Evolutionary conservation across 2,329 filamentous ascomycete species (phyloP), one percentile per base, ranked within the genome.

Genomic region (Nemania abortiva): DNA sequence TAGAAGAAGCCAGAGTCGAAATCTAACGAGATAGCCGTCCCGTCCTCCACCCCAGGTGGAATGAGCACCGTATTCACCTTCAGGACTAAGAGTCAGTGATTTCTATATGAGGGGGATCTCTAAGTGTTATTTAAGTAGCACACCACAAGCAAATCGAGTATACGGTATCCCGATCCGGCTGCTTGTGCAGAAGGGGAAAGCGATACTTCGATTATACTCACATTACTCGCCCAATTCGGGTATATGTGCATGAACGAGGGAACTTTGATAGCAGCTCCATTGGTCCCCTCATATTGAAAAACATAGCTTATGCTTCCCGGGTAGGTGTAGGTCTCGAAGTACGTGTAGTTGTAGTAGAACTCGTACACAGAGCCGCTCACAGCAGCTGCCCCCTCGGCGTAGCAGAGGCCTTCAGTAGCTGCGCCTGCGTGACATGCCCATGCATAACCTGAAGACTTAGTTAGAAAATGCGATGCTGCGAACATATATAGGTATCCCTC

Each of bases 301-400:
- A 59, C 13, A n/a, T 70, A 70, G 67, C 60, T 67, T n/a, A 71
- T 57, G 20, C 4, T 47, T 11, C 69, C 69, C 9, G 66, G 61
- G 53, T 63, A 65, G n/a, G 6, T 37, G 11, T 45, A 15, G 29
- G 1, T 27, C 10, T 56, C 56, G 20, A 52, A 50, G 47, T 22
- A 59, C 9, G 69, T 60, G 61, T 71, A 71, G 61, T 71, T 71
- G 27, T 71, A 70, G 60, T 68, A 71, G 62, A 71, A 71, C 29
- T 71, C 64, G 42, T 68, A 71, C 13, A 59, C 52, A 2, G 60
- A 29, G 1, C 67, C 70, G 18, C 50, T 65, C 3, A 70, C 67
- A 11, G 60, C 29, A 3, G 39, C 9, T 3, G 57, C 20, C 0
- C 63, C 67, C 1, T 45, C 22, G 6, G 54, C 9, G 31, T 70